Conservation (phyloP, 305 asterid species). For the Solanum aculeatissimum region DNA sequence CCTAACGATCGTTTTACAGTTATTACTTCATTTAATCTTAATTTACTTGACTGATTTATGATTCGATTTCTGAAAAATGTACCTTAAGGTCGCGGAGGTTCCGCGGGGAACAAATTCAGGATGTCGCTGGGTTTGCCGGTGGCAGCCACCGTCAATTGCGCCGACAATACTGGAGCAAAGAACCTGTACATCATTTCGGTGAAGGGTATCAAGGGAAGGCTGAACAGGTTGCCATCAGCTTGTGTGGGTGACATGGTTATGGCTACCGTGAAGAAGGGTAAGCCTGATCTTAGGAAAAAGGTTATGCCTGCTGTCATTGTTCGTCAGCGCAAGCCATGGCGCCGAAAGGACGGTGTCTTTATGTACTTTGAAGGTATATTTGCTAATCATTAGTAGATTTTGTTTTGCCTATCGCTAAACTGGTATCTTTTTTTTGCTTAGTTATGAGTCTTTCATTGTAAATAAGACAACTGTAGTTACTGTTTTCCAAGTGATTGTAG, state of each 20-base stretch:
- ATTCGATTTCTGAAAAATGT: not conserved
- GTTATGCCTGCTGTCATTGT: conserved; percentile 68
- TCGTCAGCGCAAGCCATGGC: conserved; percentile 68
- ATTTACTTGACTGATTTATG: not conserved
- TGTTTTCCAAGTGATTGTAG: not conserved
- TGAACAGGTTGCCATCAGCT: conserved; percentile 54
- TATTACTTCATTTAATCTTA: not conserved
- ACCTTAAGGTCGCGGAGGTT: conserved; percentile 56
- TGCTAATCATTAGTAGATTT: not conserved
- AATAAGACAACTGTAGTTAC: not conserved
- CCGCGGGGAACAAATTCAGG: conserved; percentile 67
- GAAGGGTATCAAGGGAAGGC: conserved; percentile 63
- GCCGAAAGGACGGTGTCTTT: conserved; percentile 71
- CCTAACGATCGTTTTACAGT: not conserved
- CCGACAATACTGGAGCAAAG: conserved; percentile 66
- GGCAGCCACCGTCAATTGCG: conserved; percentile 66
- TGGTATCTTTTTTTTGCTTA: not conserved
- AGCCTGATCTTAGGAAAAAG: conserved; percentile 54
- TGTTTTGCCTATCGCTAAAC: not conserved
- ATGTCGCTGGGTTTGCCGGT: conserved; percentile 73
- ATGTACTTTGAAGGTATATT: conserved; percentile 65
- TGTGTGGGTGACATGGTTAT: conserved; percentile 64
- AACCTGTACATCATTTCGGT: conserved; percentile 56
- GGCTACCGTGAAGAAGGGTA: conserved; percentile 65
- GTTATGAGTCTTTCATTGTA: not conserved